Evolutionary conservation across 108 stramenopile genomes (phyloP).

Genomic region (Craspedostauros australis): DNA sequence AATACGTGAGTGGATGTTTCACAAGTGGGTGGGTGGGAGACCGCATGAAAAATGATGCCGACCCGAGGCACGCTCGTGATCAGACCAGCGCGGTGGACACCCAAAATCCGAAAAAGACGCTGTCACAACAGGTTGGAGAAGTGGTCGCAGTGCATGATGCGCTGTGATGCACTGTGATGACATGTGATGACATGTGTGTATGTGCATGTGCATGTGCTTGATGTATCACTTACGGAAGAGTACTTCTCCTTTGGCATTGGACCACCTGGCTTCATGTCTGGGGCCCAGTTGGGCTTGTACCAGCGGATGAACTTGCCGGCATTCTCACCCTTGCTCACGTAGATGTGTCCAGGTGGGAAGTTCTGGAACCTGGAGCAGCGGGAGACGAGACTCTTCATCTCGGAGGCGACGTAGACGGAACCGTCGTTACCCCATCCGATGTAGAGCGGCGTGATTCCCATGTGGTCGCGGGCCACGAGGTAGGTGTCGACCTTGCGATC

Average conservation of each 20-base stretch:
- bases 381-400: constrained; percentile 90
- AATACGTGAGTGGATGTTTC: neutral
- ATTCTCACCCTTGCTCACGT: constrained; percentile 71
- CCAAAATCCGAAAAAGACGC: neutral
- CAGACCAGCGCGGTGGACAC: too few species aligned
- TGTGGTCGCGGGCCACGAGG: constrained; percentile 91
- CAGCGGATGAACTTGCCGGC: constrained; percentile 82
- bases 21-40: neutral
- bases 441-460: constrained; percentile 96
- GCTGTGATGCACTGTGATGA: too few species aligned
- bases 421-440: constrained; percentile 96
- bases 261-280: constrained; percentile 78
- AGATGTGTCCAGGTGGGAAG: constrained; percentile 96
- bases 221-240: constrained; percentile 52
- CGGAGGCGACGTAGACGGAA: constrained; percentile 82
- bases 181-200: too few species aligned
- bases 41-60: neutral
- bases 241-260: constrained; percentile 54
- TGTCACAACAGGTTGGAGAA: neutral
- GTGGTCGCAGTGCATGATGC: too few species aligned
- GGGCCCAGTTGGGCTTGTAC: constrained; percentile 92
- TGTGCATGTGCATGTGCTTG: neutral
- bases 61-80: too few species aligned
- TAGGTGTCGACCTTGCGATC: constrained; percentile 80
- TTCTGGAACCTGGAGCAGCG: constrained; percentile 82